Conservation (phyloP, 1,139 yeast genomes). For the Lodderomyces theae region DNA sequence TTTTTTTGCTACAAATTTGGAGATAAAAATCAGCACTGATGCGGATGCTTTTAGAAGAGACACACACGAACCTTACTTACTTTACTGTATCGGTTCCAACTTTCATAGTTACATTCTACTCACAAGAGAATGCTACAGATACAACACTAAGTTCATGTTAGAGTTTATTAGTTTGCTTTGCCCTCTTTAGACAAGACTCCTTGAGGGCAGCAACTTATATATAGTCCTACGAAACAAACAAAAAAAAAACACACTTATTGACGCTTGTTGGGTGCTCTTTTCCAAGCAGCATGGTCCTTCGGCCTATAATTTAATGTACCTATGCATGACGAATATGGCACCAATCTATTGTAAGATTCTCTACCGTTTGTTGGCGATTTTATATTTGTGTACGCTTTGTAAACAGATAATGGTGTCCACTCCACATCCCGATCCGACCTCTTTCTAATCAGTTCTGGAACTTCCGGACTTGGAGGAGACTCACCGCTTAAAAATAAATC, state of each 20-base stretch:
- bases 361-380: slow-evolving; percentile 24
- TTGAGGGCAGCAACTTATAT: too few species aligned
- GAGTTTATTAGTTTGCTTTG: too few species aligned
- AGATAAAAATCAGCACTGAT: too few species aligned
- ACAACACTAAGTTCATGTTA: too few species aligned
- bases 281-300: slow-evolving; percentile 21
- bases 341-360: slow-evolving; percentile 19
- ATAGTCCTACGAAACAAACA: too few species aligned
- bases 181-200: too few species aligned
- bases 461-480: slow-evolving; percentile 11
- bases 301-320: slow-evolving; percentile 18
- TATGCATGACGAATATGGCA: slow-evolving; percentile 16
- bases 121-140: too few species aligned
- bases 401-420: slow-evolving; percentile 40
- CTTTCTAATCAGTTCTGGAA: slow-evolving; percentile 19
- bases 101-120: too few species aligned
- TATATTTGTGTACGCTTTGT: slow-evolving; percentile 35
- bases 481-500: slow-evolving; percentile 14
- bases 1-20: too few species aligned
- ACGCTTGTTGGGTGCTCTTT: slow-evolving; percentile 20
- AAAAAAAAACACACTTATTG: slow-evolving; percentile 1
- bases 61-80: too few species aligned
- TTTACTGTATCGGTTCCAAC: too few species aligned
- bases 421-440: slow-evolving; percentile 20
- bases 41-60: too few species aligned